Evolutionary conservation across 2,329 filamentous ascomycete species (phyloP).

Genomic region (Orbilia blumenaviensis): DNA sequence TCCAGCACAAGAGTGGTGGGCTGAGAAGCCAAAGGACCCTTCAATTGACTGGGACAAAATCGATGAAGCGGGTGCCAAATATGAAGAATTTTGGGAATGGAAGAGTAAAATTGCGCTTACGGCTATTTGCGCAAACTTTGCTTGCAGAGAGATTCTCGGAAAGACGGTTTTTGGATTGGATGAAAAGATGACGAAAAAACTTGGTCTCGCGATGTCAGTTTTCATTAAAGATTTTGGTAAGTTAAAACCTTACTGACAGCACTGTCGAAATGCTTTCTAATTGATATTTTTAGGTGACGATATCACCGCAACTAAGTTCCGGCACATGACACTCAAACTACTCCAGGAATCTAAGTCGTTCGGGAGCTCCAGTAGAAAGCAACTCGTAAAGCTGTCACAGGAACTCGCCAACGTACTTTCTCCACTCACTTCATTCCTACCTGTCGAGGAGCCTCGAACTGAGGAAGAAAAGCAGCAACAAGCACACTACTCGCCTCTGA

Average conservation of each 20-base stretch:
- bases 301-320: slow-evolving; percentile 47
- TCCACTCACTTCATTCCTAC: slow-evolving; percentile 24
- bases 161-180: slow-evolving; percentile 48
- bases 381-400: slow-evolving; percentile 39
- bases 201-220: slow-evolving; percentile 42
- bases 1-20: slow-evolving; percentile 45
- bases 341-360: slow-evolving; percentile 44
- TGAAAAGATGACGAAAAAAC: slow-evolving; percentile 36
- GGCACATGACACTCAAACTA: slow-evolving; percentile 41
- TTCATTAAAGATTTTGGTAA: slow-evolving; percentile 46
- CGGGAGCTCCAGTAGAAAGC: slow-evolving; percentile 31
- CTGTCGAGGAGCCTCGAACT: slow-evolving; percentile 22
- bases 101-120: slow-evolving; percentile 45
- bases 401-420: slow-evolving; percentile 44
- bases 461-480: slow-evolving; percentile 49
- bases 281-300: slow-evolving; percentile 23
- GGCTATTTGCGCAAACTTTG: slow-evolving; percentile 38
- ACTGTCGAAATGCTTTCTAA: not conserved
- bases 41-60: slow-evolving; percentile 39
- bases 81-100: slow-evolving; percentile 52
- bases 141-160: slow-evolving; percentile 45
- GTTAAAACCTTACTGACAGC: not conserved
- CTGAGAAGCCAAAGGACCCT: slow-evolving; percentile 47
- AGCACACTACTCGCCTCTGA: slow-evolving; percentile 37
- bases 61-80: slow-evolving; percentile 30